Conservation (phyloP, 768 basidiomycete genomes). For the Sporobolomyces roseus region DNA sequence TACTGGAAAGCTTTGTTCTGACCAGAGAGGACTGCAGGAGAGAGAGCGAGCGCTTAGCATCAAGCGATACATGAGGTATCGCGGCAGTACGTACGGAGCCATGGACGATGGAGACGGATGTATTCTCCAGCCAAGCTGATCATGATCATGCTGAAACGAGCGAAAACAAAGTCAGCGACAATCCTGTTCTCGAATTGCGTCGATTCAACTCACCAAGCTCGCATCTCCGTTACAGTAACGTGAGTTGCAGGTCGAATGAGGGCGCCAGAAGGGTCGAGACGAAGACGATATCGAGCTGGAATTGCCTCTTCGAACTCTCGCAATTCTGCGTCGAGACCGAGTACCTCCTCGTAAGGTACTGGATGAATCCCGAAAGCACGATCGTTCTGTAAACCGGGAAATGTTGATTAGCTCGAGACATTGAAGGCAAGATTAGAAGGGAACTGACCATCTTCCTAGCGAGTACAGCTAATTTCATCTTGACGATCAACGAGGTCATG, state of each 20-base stretch:
- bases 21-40: slow-evolving; percentile 17
- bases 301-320: slow-evolving; percentile 28
- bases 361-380: slow-evolving; percentile 36
- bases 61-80: no score
- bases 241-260: slow-evolving; percentile 25
- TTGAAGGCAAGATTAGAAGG: background rate
- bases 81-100: slow-evolving; percentile 18
- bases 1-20: slow-evolving; percentile 20
- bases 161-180: no score
- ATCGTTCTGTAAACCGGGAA: slow-evolving; percentile 32
- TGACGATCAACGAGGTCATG: slow-evolving; percentile 32
- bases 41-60: background rate
- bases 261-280: slow-evolving; percentile 22
- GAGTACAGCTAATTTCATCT: slow-evolving; percentile 33
- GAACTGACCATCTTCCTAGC: slow-evolving; percentile 32
- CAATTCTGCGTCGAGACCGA: slow-evolving; percentile 34
- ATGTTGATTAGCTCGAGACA: background rate
- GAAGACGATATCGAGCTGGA: slow-evolving; percentile 24
- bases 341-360: slow-evolving; percentile 33
- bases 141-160: slow-evolving; percentile 19
- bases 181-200: no score
- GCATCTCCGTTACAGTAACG: slow-evolving; percentile 39
- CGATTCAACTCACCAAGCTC: slow-evolving; percentile 25
- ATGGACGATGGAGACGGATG: slow-evolving; percentile 34
- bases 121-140: slow-evolving; percentile 32